These are phyloP conservation scores for Alisma plantagoaquatica DNA, from an alignment of 106 monocot genomes.

Conservation along the genomic window DNA sequence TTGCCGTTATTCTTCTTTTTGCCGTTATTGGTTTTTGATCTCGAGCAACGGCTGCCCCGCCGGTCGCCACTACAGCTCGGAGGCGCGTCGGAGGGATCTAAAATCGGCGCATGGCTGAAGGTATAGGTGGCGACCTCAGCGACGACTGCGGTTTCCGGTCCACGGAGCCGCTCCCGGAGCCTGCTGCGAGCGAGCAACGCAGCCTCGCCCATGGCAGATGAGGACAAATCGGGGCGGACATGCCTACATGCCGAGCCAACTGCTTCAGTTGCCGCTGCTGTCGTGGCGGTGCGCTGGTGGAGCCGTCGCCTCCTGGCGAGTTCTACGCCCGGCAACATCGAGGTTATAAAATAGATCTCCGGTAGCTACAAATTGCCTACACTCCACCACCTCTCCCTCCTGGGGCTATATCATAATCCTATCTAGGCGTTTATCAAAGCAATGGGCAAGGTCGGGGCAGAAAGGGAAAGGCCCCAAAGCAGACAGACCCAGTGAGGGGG, in stretches of 20 bases:
- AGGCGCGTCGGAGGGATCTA: too few relatives aligned
- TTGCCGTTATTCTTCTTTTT: background rate
- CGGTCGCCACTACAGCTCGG: background rate
- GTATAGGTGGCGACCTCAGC: background rate
- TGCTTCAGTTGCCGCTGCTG: background rate
- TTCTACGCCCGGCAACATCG: slow-evolving; percentile 65
- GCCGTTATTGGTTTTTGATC: slow-evolving; percentile 1
- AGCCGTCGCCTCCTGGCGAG: slow-evolving; percentile 45
- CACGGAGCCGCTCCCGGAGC: slow-evolving; percentile 40
- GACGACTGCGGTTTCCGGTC: background rate
- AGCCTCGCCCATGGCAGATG: slow-evolving; percentile 22
- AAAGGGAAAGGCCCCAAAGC: too few relatives aligned
- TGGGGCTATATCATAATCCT: too few relatives aligned
- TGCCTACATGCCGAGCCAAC: background rate
- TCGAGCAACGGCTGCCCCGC: background rate
- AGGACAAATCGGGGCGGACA: background rate
- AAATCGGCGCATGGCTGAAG: background rate
- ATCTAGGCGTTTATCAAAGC: too few relatives aligned
- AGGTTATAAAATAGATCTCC: too few relatives aligned
- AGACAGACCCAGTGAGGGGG: too few relatives aligned
- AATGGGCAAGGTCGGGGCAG: too few relatives aligned
- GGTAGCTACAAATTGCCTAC: too few relatives aligned
- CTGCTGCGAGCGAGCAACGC: slow-evolving; percentile 40
- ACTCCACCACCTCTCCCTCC: too few relatives aligned
- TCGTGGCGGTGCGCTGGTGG: slow-evolving; percentile 44